These are phyloP conservation scores for Cercophora newfieldiana DNA, from an alignment of 495 filamentous ascomycete species.

Conservation along the genomic window DNA sequence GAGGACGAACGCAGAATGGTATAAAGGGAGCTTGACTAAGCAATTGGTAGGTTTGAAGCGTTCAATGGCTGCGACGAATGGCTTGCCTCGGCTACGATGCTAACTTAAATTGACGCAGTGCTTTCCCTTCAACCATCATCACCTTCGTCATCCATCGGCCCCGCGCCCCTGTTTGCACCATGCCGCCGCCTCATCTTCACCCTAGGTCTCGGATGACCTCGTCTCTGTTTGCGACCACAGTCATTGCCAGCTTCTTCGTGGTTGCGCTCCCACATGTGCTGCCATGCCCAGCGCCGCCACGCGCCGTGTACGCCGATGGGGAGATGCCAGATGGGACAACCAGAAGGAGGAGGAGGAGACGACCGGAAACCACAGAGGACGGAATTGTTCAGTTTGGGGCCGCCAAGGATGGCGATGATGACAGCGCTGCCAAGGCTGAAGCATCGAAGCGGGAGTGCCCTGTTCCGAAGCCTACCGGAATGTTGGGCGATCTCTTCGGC, in stretches of 20 bases:
- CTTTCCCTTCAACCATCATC: not conserved
- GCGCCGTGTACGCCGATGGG: slow-evolving; percentile 69
- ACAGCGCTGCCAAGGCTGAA: slow-evolving; percentile 17
- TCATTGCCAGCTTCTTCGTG: slow-evolving; percentile 85
- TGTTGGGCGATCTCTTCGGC: slow-evolving; percentile 73
- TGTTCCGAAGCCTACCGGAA: slow-evolving; percentile 77
- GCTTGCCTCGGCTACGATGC: not conserved
- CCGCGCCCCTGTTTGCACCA: slow-evolving; percentile 36
- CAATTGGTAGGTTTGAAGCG: slow-evolving; percentile 13
- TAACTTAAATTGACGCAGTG: slow-evolving; percentile 24
- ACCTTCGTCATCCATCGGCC: slow-evolving; percentile 1
- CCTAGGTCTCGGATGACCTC: slow-evolving; percentile 87
- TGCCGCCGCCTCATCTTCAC: slow-evolving; percentile 91
- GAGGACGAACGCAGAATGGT: slow-evolving; percentile 13
- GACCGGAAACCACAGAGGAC: slow-evolving; percentile 33
- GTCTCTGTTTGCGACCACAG: slow-evolving; percentile 92
- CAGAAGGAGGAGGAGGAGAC: slow-evolving; percentile 49
- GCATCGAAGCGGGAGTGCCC: slow-evolving; percentile 64
- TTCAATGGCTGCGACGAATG: slow-evolving; percentile 1
- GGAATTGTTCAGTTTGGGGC: slow-evolving; percentile 38
- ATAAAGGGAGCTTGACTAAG: not conserved
- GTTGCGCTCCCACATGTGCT: slow-evolving; percentile 90
- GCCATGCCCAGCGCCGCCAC: slow-evolving; percentile 87
- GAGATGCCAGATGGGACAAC: slow-evolving; percentile 53
- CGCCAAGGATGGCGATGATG: slow-evolving; percentile 18